A percentile compares a stretch with the other conserved stretches of the same genome.
Conservation (phyloP, 169 alveolate genomes). For the Plasmodium vinckei region DNA sequence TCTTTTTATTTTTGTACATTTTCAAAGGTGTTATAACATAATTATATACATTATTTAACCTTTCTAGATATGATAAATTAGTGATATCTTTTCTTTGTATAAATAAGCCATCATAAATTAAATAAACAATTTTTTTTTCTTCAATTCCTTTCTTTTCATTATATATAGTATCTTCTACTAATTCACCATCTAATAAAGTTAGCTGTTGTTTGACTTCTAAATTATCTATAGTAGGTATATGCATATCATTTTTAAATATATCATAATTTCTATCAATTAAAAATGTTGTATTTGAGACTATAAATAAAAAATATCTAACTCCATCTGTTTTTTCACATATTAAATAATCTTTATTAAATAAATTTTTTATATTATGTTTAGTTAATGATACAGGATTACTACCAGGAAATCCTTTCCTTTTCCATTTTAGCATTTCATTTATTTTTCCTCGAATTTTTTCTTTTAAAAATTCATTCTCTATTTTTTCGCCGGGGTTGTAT, state of each 20-base stretch:
- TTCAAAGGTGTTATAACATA: conserved; percentile 82
- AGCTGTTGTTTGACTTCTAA: conserved; percentile 85
- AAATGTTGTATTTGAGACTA: conserved; percentile 89
- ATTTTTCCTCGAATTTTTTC: conserved; percentile 79
- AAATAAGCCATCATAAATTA: conserved; percentile 90
- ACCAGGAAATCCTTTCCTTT: conserved; percentile 90
- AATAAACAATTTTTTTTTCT: conserved; percentile 74
- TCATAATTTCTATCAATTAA: conserved; percentile 90
- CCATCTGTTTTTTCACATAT: conserved; percentile 95
- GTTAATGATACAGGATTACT: conserved; percentile 91
- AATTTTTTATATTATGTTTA: conserved; percentile 77
- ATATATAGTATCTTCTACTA: conserved; percentile 83
- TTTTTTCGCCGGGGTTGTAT: conserved; percentile 71
- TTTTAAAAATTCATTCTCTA: conserved; percentile 57
- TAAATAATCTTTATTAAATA: conserved; percentile 86
- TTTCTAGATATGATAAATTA: conserved; percentile 85
- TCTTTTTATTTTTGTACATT: conserved; percentile 14
- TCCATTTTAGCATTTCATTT: conserved; percentile 89
- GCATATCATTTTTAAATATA: conserved; percentile 85
- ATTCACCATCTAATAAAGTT: conserved; percentile 92
- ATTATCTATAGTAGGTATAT: conserved; percentile 86
- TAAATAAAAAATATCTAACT: conserved; percentile 88
- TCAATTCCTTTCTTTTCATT: conserved; percentile 38
- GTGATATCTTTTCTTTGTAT: conserved; percentile 87
- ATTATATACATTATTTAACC: conserved; percentile 86